These are phyloP conservation scores for Colletotrichum brevisporum DNA, from an alignment of 2,329 filamentous ascomycete genomes.

Conservation along the genomic window DNA sequence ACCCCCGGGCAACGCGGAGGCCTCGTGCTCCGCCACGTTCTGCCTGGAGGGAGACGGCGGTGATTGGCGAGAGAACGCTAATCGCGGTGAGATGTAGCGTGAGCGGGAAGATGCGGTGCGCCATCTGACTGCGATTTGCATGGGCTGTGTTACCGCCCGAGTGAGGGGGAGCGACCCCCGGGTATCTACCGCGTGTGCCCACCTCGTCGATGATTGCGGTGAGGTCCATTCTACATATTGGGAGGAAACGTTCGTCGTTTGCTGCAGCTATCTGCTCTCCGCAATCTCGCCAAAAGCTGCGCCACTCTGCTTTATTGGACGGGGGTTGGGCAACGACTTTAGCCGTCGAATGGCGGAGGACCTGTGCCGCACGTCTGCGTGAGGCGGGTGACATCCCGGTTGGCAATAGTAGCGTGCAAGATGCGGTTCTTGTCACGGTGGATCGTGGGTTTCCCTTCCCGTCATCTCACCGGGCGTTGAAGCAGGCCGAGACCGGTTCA, in stretches of 20 bases:
- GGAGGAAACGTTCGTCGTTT: no score
- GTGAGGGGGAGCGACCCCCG: background rate
- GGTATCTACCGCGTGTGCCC: no score
- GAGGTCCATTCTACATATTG: no score
- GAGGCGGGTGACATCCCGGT: background rate
- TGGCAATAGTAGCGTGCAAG: background rate
- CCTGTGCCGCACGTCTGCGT: background rate
- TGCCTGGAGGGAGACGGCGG: background rate
- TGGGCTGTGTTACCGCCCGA: conserved; percentile 15
- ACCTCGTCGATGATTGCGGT: no score
- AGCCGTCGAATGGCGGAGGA: conserved; percentile 3
- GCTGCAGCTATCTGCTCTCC: no score
- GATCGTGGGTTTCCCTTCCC: no score
- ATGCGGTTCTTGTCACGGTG: no score
- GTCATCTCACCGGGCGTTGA: no score
- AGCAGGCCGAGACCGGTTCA: no score
- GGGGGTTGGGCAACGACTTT: background rate
- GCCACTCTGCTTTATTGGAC: conserved; percentile 8
- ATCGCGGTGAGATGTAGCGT: background rate
- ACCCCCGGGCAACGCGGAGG: conserved; percentile 5
- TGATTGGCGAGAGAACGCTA: background rate
- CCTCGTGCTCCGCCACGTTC: conserved; percentile 20
- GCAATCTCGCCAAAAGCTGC: conserved; percentile 20
- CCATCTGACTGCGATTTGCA: background rate
- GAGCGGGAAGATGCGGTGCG: background rate